Evolutionary conservation across 2,329 filamentous ascomycete species (phyloP), one percentile per base, ranked within the genome.

Genomic region (Drechslerella stenobrocha): DNA sequence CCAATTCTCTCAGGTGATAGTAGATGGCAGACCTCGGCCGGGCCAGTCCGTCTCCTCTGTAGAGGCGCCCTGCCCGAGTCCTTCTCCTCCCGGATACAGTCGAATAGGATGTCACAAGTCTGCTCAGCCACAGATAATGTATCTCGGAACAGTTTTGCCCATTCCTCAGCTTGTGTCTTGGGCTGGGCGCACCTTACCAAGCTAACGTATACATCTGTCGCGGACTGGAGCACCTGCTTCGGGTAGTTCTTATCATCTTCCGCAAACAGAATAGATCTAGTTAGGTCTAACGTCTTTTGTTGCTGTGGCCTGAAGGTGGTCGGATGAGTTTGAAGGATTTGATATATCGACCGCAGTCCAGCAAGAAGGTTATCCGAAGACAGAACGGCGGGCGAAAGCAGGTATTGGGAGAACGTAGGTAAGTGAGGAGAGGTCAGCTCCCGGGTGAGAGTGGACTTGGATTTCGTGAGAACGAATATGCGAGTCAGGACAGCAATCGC

Each of bases 351-450:
- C 28, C 72, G 69, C n/a, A 73, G 47, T 7, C 56, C 51, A 11
- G 46, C 47, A 8, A 58, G 26, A 18, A 71, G 44, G 3, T 55
- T 58, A 13, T 46, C 56, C 7, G 37, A 22, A 32, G 44, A 47
- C 1, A 34, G 22, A 44, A 53, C 2, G 23, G 53, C 2, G 23
- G 47, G 47, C 6, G 53, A 53, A 11, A 69, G 30, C 11, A 71
- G 57, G 5, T 60, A 57, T 18, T 53, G 67, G 32, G 53, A 71
- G 60, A 70, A 70, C 2, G 67, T 45, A 1, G 71, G 71, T 3
- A 74, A 59, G 22, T 74, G 71, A 0, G 73, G 73, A 1, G 70
- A 70, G 9, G 73, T 72, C 22, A 74, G 52, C 47, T 74, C 72
- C 23, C 73, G 53, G 7, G 70, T 69, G 1, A 74, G 53, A 13